Evolutionary conservation across 2,329 filamentous ascomycete genomes (phyloP).

Genomic region (Pseudogymnoascus sp.): DNA sequence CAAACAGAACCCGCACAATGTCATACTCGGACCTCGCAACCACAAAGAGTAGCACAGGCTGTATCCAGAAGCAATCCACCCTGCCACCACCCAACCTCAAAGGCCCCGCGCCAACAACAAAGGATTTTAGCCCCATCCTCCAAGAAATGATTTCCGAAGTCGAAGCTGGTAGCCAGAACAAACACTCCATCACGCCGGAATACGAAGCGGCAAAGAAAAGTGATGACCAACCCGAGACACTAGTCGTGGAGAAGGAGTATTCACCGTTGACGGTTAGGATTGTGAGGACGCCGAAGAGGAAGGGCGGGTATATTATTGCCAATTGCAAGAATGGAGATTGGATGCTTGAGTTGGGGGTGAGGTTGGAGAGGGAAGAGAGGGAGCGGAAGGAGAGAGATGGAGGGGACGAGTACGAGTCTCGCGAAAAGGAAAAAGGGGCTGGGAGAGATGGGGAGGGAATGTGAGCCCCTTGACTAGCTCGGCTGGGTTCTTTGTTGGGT

Average conservation of each 20-base stretch:
- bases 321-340: neutral
- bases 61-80: neutral
- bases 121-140: neutral
- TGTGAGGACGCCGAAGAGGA: neutral
- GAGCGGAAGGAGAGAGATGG: neutral
- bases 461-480: neutral
- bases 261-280: neutral
- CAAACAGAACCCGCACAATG: too few relatives aligned
- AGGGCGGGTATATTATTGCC: neutral
- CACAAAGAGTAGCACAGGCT: neutral
- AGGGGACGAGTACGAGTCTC: neutral
- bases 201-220: neutral
- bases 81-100: neutral
- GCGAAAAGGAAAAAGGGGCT: neutral
- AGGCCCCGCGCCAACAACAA: neutral
- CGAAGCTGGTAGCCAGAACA: neutral
- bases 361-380: neutral
- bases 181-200: neutral
- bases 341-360: conserved; percentile 1
- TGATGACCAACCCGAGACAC: neutral
- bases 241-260: neutral
- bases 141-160: neutral
- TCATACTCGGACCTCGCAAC: neutral
- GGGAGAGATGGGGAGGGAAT: neutral
- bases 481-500: neutral